Conservation (phyloP, 2,329 filamentous ascomycete genomes). For the Calonectria crousiana region DNA sequence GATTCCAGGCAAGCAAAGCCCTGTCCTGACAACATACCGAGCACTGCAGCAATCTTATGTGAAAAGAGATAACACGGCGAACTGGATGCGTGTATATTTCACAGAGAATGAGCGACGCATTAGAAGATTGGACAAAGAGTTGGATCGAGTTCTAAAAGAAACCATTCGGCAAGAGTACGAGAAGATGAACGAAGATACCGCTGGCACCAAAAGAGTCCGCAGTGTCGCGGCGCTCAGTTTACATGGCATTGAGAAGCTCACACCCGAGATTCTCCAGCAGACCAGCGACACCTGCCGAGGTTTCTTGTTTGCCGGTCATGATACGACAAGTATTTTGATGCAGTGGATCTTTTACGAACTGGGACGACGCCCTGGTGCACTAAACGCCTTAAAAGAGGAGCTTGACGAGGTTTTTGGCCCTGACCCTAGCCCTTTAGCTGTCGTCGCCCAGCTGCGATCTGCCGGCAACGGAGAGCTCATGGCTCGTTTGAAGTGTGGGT, state of each 20-base stretch:
- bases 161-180: neutral
- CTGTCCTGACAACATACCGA: neutral
- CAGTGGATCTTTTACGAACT: conserved; percentile 11
- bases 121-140: neutral
- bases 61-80: neutral
- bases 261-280: neutral
- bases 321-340: neutral
- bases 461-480: neutral
- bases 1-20: neutral
- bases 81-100: neutral
- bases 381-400: neutral
- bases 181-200: neutral
- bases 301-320: neutral
- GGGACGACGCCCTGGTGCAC: neutral
- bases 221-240: neutral
- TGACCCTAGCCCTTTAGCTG: neutral
- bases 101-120: conserved; percentile 4
- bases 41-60: neutral
- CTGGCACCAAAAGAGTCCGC: neutral
- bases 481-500: neutral
- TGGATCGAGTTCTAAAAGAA: neutral
- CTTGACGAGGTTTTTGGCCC: neutral
- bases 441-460: neutral
- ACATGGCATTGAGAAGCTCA: neutral
- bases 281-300: conserved; percentile 2